Percentiles rank a stretch among this genome's conserved stretches.
These are phyloP conservation scores for Spironucleus salmonicida DNA, from an alignment of 208 protist genomes.

Conservation along the genomic window DNA sequence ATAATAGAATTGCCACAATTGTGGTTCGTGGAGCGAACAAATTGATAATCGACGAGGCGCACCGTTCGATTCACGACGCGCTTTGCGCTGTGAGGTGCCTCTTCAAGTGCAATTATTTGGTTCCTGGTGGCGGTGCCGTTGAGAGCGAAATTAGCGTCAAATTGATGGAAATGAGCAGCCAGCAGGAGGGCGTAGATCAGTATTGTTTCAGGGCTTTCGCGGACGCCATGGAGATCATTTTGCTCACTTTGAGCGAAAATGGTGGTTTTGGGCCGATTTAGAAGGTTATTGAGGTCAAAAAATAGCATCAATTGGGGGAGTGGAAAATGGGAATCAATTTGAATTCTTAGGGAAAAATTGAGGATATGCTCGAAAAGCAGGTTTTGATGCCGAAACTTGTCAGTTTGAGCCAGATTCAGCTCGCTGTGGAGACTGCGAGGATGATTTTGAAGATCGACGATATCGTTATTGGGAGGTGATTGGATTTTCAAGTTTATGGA, in stretches of 20 bases:
- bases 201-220: slow-evolving; percentile 61
- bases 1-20: slow-evolving; percentile 51
- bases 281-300: slow-evolving; percentile 90
- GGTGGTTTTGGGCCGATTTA: slow-evolving; percentile 76
- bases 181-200: slow-evolving; percentile 48
- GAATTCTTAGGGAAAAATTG: slow-evolving; percentile 58
- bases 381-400: slow-evolving; percentile 94
- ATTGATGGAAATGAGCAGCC: slow-evolving; percentile 63
- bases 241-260: slow-evolving; percentile 95
- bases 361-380: slow-evolving; percentile 86
- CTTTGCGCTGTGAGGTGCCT: slow-evolving; percentile 95
- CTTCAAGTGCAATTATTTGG: slow-evolving; percentile 70
- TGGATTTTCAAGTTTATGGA: too few species aligned
- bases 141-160: slow-evolving; percentile 82
- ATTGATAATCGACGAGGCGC: slow-evolving; percentile 84
- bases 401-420: slow-evolving; percentile 65
- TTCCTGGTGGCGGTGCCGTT: slow-evolving; percentile 80
- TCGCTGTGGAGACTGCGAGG: slow-evolving; percentile 91
- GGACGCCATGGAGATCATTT: slow-evolving; percentile 88
- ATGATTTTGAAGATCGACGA: slow-evolving; percentile 94
- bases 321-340: slow-evolving; percentile 46
- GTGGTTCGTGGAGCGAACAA: slow-evolving; percentile 82
- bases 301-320: slow-evolving; percentile 69
- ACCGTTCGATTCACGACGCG: slow-evolving; percentile 93
- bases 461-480: slow-evolving; percentile 53